phyloP scores from a whole-genome alignment of 1,284 basidiomycete species.

The Waitea zeae region DNA sequence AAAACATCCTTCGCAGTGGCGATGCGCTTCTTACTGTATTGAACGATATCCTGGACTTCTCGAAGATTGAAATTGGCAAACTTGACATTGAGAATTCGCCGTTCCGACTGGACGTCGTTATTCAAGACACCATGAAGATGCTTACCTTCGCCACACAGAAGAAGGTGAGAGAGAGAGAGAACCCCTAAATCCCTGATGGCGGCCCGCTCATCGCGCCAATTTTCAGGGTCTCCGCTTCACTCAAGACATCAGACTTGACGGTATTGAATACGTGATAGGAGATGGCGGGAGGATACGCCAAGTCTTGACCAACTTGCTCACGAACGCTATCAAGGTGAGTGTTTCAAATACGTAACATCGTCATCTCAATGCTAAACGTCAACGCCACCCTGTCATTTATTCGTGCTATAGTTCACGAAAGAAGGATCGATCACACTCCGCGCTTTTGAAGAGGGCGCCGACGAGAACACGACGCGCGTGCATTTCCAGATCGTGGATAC shows the following conservation, averaged over 20 bases:
- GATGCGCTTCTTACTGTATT: not conserved
- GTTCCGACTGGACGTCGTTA: not conserved
- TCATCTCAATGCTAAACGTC: too few species aligned
- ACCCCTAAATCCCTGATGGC: too few species aligned
- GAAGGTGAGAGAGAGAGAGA: too few species aligned
- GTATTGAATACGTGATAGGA: not conserved
- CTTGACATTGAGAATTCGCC: not conserved
- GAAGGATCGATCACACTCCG: not conserved
- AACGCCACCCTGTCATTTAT: slow-evolving; percentile 23
- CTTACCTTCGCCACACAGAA: not conserved
- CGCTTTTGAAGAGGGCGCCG: slow-evolving; percentile 15
- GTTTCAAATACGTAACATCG: too few species aligned
- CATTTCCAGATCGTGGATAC: slow-evolving; percentile 23
- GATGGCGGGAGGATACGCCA: not conserved
- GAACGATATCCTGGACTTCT: not conserved
- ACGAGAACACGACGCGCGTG: not conserved
- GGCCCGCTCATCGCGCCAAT: not conserved
- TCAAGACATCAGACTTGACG: not conserved
- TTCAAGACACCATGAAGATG: not conserved
- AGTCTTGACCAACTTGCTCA: not conserved
- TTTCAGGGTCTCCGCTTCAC: not conserved
- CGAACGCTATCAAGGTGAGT: slow-evolving; percentile 44
- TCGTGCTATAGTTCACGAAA: slow-evolving; percentile 17
- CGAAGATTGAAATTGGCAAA: not conserved
- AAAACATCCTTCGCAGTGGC: not conserved